Conservation (phyloP, 2,329 filamentous ascomycete genomes). For the Fusarium oxysporum region DNA sequence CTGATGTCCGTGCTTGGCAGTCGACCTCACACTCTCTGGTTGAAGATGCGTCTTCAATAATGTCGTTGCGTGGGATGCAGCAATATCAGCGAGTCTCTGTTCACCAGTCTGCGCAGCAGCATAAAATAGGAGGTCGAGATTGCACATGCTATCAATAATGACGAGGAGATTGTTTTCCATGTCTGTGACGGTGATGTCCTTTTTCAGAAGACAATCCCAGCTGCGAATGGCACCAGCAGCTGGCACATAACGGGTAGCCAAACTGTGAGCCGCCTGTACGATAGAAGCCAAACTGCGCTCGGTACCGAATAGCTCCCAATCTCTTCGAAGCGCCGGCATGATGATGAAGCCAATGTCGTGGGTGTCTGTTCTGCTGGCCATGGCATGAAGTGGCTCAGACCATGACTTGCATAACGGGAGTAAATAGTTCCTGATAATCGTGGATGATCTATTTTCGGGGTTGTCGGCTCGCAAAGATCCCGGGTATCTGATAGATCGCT, state of each 20-base stretch:
- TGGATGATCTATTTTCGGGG: neutral
- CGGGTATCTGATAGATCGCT: constrained; percentile 49
- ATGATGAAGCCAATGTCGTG: constrained; percentile 68
- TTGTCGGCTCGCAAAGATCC: neutral
- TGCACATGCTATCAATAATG: constrained; percentile 58
- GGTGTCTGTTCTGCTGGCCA: constrained; percentile 59
- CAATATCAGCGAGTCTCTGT: constrained; percentile 49
- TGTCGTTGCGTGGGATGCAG: constrained; percentile 54
- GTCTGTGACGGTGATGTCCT: constrained; percentile 34
- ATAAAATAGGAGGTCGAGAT: constrained; percentile 54
- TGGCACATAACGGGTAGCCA: constrained; percentile 57
- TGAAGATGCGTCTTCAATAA: constrained; percentile 55
- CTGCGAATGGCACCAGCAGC: constrained; percentile 59
- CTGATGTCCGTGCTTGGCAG: constrained; percentile 10
- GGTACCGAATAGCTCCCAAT: constrained; percentile 60
- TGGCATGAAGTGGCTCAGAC: constrained; percentile 42
- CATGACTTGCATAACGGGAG: constrained; percentile 17
- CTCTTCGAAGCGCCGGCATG: constrained; percentile 58
- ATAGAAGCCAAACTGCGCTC: constrained; percentile 54
- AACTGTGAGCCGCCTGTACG: constrained; percentile 56
- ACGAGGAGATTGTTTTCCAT: constrained; percentile 49
- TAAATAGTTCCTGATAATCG: neutral
- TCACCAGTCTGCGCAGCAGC: constrained; percentile 46
- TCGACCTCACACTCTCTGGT: constrained; percentile 33
- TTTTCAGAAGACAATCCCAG: constrained; percentile 57